Evolutionary conservation across 148 eudicot genomes (phyloP).

Genomic region (Fallopia convolvulus): DNA sequence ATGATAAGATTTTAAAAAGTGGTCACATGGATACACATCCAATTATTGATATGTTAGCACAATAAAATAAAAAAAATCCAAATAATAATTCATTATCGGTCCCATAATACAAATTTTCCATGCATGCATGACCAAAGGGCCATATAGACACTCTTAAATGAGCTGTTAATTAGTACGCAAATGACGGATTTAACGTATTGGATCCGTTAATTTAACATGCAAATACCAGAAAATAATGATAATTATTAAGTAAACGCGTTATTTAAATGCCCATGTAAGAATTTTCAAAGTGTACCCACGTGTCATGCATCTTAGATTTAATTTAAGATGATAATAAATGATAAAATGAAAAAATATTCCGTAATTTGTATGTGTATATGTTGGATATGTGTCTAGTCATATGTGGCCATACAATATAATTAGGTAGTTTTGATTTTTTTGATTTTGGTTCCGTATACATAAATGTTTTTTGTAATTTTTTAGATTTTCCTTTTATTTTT

Average conservation of each 20-base stretch:
- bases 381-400: not conserved
- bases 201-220: not conserved
- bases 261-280: too few relatives aligned
- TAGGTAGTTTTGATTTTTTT: not conserved
- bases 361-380: not conserved
- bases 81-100: not conserved
- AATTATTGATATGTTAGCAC: not conserved
- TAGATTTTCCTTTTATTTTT: not conserved
- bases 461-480: not conserved
- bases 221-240: not conserved
- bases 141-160: not conserved
- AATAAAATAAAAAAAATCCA: not conserved
- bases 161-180: not conserved
- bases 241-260: too few relatives aligned
- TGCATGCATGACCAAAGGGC: not conserved
- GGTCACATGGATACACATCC: not conserved
- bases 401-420: not conserved
- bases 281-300: too few relatives aligned
- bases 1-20: not conserved
- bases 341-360: too few relatives aligned
- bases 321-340: too few relatives aligned
- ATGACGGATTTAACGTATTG: not conserved
- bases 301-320: too few relatives aligned
- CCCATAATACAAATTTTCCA: not conserved
- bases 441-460: constrained; percentile 2